Conservation (phyloP, 2,329 filamentous ascomycete genomes). For the Curvularia verruculosa region DNA sequence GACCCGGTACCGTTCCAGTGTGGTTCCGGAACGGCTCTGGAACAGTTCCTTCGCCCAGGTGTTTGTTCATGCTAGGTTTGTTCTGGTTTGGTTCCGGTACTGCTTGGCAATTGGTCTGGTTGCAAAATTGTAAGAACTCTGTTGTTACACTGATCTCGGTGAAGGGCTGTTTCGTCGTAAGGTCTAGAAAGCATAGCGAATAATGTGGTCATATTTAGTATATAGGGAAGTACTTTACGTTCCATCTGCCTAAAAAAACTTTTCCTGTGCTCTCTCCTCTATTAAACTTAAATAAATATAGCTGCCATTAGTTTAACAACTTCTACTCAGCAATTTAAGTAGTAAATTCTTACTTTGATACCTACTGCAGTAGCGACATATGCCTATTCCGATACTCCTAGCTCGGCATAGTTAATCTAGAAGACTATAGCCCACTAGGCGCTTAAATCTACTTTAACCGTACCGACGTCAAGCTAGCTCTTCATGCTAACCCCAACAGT, state of each 20-base stretch:
- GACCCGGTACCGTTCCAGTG: too few relatives aligned
- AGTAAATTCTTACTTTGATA: constrained; percentile 59
- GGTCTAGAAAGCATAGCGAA: constrained; percentile 42
- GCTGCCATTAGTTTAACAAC: constrained; percentile 51
- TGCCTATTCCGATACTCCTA: constrained; percentile 53
- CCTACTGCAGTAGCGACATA: constrained; percentile 55
- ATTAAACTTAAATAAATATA: constrained; percentile 23
- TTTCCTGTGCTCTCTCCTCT: constrained; percentile 41
- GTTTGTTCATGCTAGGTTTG: too few relatives aligned
- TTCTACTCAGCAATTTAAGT: constrained; percentile 49
- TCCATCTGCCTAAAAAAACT: constrained; percentile 46
- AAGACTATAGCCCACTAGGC: constrained; percentile 50
- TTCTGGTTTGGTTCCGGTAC: too few relatives aligned
- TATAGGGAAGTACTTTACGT: constrained; percentile 46
- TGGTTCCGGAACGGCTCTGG: too few relatives aligned
- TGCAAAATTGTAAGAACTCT: too few relatives aligned
- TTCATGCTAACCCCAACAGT: constrained; percentile 55
- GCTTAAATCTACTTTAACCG: constrained; percentile 59
- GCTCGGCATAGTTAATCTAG: constrained; percentile 48
- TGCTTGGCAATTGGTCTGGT: too few relatives aligned
- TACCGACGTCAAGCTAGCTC: constrained; percentile 58
- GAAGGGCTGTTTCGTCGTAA: too few relatives aligned
- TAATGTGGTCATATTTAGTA: constrained; percentile 33
- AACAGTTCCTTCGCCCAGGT: too few relatives aligned
- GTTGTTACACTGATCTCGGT: too few relatives aligned